Evolutionary conservation across 2,329 filamentous ascomycete genomes (phyloP).

Genomic region (Epicoccum nigrum): DNA sequence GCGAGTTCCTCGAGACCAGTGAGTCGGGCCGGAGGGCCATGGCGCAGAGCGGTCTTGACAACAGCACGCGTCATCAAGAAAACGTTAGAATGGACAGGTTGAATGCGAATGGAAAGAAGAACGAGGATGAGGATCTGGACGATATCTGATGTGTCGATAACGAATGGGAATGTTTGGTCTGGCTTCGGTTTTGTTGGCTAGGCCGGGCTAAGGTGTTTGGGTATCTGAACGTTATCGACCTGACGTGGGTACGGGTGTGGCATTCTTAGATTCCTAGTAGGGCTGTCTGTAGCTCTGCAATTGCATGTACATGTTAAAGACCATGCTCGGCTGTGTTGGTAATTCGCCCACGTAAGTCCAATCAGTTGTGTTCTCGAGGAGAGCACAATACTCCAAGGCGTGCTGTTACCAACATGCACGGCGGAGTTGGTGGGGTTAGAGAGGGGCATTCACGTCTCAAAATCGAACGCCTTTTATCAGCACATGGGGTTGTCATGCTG

Average conservation of each 20-base stretch:
- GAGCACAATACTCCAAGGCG: too few species aligned
- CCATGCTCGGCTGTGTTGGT: too few species aligned
- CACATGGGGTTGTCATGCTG: too few species aligned
- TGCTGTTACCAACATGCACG: too few species aligned
- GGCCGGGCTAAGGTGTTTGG: neutral
- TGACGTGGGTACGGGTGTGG: neutral
- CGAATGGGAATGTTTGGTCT: neutral
- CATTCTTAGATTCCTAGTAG: constrained; percentile 13
- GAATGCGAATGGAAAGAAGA: constrained; percentile 53
- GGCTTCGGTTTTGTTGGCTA: neutral
- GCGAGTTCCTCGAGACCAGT: constrained; percentile 87
- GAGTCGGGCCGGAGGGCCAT: constrained; percentile 84
- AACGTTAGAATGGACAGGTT: constrained; percentile 48
- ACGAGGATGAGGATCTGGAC: constrained; percentile 38
- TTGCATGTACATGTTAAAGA: too few species aligned
- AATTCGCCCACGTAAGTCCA: too few species aligned
- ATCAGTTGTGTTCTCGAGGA: too few species aligned
- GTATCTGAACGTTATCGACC: constrained; percentile 8
- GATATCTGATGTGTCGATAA: constrained; percentile 38
- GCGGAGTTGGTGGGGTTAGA: too few species aligned
- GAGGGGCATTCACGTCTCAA: too few species aligned
- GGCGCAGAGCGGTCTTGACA: constrained; percentile 61
- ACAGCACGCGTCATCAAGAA: constrained; percentile 20
- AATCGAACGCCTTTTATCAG: too few species aligned
- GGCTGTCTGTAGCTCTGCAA: neutral